Conservation (phyloP, 441 rosid species). For the Corymbia citriodora region DNA sequence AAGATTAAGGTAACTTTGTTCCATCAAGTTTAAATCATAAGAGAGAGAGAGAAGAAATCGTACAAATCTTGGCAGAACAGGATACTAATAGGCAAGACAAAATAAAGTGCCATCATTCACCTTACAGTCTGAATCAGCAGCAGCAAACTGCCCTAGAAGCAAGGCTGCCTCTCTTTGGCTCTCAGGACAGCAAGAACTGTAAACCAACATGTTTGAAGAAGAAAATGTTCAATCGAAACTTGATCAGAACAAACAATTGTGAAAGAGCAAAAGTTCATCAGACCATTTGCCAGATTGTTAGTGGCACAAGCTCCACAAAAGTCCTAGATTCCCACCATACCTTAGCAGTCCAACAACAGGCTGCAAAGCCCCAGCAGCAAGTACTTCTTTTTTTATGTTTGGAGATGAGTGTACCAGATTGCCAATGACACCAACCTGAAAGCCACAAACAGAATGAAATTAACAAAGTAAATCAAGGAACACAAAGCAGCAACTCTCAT, state of each 20-base stretch:
- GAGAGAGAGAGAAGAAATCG: not conserved
- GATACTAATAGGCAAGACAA: not conserved
- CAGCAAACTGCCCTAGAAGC: slow-evolving; percentile 97
- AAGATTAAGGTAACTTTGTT: not conserved
- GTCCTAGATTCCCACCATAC: slow-evolving; percentile 22
- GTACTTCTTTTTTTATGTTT: slow-evolving; percentile 93
- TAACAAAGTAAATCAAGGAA: not conserved
- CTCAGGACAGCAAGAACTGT: slow-evolving; percentile 93
- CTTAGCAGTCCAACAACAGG: slow-evolving; percentile 93
- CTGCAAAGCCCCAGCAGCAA: slow-evolving; percentile 92
- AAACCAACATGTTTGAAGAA: not conserved
- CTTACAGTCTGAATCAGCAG: slow-evolving; percentile 99
- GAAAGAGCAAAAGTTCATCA: not conserved
- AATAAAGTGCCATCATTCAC: slow-evolving; percentile 26
- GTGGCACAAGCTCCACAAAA: not conserved
- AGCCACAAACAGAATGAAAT: not conserved
- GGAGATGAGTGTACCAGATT: slow-evolving; percentile 98
- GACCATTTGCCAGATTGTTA: not conserved
- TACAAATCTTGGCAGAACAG: not conserved
- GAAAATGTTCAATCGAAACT: not conserved
- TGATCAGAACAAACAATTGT: not conserved
- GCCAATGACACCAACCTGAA: slow-evolving; percentile 96
- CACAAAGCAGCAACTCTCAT: not conserved
- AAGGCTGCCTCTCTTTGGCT: slow-evolving; percentile 99
- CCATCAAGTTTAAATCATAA: not conserved